These are phyloP conservation scores for Candida koratica DNA, from an alignment of 805 yeast species.

Conservation along the genomic window DNA sequence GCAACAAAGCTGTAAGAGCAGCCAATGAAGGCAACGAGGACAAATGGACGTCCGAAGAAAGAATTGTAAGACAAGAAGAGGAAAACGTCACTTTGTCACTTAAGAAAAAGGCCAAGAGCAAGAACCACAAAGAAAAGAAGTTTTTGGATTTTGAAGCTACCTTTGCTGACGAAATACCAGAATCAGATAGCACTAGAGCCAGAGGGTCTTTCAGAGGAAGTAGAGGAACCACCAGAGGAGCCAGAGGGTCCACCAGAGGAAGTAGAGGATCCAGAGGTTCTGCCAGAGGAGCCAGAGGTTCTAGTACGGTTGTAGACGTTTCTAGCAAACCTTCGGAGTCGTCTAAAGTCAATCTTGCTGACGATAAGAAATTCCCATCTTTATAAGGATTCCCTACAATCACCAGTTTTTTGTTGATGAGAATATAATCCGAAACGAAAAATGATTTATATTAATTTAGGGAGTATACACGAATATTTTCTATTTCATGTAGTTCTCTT, in stretches of 20 bases:
- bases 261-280: conserved; percentile 19
- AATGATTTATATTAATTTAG: conserved; percentile 8
- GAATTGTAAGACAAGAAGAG: conserved; percentile 63
- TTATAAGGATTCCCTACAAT: conserved; percentile 35
- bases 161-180: conserved; percentile 51
- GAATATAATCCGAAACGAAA: conserved; percentile 7
- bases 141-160: conserved; percentile 70
- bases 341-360: conserved; percentile 35
- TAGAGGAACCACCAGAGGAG: conserved; percentile 23
- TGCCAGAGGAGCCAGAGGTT: conserved; percentile 16
- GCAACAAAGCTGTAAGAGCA: conserved; percentile 37
- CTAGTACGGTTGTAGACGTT: conserved; percentile 5
- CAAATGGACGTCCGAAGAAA: conserved; percentile 49
- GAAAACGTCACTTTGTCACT: conserved; percentile 55
- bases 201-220: conserved; percentile 25
- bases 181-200: conserved; percentile 24
- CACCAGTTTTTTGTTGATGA: background rate
- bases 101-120: conserved; percentile 64
- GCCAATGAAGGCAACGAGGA: conserved; percentile 59
- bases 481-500: background rate
- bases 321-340: too few species aligned
- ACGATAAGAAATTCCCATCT: conserved; percentile 73
- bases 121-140: conserved; percentile 79
- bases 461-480: too few species aligned
- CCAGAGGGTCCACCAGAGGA: conserved; percentile 21